Evolutionary conservation across 1,284 basidiomycete species (phyloP), one percentile per base, ranked within the genome.

Genomic region (Heterobasidion parviporum): DNA sequence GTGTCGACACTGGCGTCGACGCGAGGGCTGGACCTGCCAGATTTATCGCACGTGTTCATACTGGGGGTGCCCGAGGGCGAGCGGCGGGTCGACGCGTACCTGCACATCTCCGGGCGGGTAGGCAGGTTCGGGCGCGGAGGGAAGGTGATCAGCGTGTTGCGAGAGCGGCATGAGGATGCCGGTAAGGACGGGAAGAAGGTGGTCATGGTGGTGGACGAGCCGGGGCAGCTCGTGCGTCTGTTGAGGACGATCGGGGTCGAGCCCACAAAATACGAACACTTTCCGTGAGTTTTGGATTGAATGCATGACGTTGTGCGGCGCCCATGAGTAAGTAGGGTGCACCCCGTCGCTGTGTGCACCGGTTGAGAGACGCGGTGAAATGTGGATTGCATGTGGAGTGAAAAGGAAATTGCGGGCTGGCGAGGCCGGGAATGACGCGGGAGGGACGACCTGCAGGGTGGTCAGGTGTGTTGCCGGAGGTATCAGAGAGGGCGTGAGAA

Each of bases 21-120:
- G 38, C 82, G 89, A 45, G 88, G 88, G 14, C 69, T 91, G 53
- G 88, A 91, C 68, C 68, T 91, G 49, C 83, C 83, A 9, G 75
- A 76, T 56, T 71, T 91, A 61, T 80, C 79, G 52, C 88, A 90
- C 64, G 86, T 90, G 16, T 89, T 90, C 65, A 72, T 89, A 54
- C 68, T 86, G 46, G 87, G 85, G 6, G 68, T 84, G 1, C 78
- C 79, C 7, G 78, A 79, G 55, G 78, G 74, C 41, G 33, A 33
- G 16, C 74, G 70, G 32, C 69, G 58, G 72, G 64, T 80, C 14
- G 84, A 87, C 64, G 73, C 72, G 50, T 91, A 90, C 65, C 63
- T 84, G 60, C 88, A 91, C 62, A 70, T 85, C 54, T 81, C 85
- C 2, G 89, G 88, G n/a, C 81, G 89, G 14, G 85, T 86, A 7